phyloP scores from a whole-genome alignment of 2,329 filamentous ascomycete genomes.

The Epichloe elymi region DNA sequence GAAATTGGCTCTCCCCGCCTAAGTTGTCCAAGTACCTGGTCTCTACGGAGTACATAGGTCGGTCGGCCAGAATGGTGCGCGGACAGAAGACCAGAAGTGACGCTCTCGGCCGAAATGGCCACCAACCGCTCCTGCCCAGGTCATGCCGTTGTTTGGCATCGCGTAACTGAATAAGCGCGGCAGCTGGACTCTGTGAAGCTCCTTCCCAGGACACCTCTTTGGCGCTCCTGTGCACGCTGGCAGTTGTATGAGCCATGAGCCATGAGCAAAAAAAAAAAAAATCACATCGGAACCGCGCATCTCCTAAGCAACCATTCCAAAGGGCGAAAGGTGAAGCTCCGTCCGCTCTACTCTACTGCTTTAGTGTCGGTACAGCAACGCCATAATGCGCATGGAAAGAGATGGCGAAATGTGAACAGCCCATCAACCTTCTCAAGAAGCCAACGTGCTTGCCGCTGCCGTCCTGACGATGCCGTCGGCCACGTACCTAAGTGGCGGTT shows the following conservation, averaged over 20 bases:
- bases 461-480: neutral
- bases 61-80: no score
- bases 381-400: neutral
- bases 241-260: neutral
- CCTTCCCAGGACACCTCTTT: neutral
- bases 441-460: constrained; percentile 1
- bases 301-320: neutral
- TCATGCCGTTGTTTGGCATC: neutral
- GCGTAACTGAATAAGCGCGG: neutral
- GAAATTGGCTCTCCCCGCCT: no score
- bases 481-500: neutral
- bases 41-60: neutral
- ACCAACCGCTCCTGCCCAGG: neutral
- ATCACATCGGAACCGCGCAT: neutral
- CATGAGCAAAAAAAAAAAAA: neutral
- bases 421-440: neutral
- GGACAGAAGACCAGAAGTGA: neutral
- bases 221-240: neutral
- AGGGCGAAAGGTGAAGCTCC: neutral
- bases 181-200: neutral
- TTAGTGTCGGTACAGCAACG: neutral
- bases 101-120: neutral
- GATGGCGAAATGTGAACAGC: neutral
- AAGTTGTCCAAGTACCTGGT: no score
- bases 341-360: neutral